phyloP scores from a whole-genome alignment of 2,329 filamentous ascomycete genomes.

The Ascochyta pisi region DNA sequence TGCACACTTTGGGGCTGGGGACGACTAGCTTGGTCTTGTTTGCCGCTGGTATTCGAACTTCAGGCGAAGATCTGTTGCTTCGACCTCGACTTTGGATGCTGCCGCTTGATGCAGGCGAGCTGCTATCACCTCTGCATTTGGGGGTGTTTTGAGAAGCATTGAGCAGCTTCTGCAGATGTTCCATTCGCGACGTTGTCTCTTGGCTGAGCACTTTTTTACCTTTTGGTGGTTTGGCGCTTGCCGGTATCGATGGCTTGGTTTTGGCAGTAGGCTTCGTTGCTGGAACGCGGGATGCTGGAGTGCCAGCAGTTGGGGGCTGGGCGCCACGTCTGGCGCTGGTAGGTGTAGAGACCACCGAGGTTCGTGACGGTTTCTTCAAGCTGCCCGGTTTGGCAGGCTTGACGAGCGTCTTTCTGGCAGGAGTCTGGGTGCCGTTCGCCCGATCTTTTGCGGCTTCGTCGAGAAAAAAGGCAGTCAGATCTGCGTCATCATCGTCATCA shows the following conservation, averaged over 20 bases:
- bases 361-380: slow-evolving; percentile 18
- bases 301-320: neutral
- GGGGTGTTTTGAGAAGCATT: neutral
- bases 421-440: neutral
- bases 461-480: slow-evolving; percentile 17
- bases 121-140: neutral
- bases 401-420: neutral
- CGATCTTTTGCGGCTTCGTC: slow-evolving; percentile 2
- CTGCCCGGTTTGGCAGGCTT: slow-evolving; percentile 16
- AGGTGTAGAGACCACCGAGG: slow-evolving; percentile 6
- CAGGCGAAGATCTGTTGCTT: slow-evolving; percentile 1
- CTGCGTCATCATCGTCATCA: neutral
- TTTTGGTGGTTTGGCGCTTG: neutral
- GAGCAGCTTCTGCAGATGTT: neutral
- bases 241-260: neutral
- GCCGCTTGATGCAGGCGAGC: neutral
- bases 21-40: neutral
- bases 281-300: neutral
- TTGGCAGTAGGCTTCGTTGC: neutral
- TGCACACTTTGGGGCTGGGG: neutral
- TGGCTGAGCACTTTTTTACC: neutral
- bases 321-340: slow-evolving; percentile 1
- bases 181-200: slow-evolving; percentile 2
- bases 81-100: neutral
- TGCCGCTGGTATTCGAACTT: neutral